Percentiles rank a stretch among this genome's conserved stretches.
Conservation (phyloP, 2,329 filamentous ascomycete genomes). For the Curvularia sp. region DNA sequence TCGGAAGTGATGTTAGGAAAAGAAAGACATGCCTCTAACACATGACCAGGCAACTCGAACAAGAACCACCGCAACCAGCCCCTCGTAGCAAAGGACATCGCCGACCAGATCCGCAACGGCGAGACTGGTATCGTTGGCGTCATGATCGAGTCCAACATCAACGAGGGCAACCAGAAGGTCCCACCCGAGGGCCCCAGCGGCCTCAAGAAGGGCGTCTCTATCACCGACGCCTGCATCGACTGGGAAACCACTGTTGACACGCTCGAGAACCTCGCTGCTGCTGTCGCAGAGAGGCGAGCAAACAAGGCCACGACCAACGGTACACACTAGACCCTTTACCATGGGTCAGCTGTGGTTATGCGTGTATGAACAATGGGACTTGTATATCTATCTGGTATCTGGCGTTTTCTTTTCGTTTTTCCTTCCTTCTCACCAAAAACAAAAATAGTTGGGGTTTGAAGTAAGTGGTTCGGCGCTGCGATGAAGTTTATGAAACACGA, state of each 20-base stretch:
- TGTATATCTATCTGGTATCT: background rate
- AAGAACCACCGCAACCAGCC: constrained; percentile 99
- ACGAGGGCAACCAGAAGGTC: constrained; percentile 81
- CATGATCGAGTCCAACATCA: constrained; percentile 99
- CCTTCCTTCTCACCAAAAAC: background rate
- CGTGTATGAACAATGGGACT: background rate
- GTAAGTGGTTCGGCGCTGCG: background rate
- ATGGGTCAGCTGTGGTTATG: background rate
- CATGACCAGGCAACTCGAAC: constrained; percentile 79
- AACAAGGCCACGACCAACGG: constrained; percentile 41
- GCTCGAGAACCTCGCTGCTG: constrained; percentile 83
- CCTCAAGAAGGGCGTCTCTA: constrained; percentile 88
- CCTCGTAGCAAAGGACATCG: constrained; percentile 81
- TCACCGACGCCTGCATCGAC: constrained; percentile 94
- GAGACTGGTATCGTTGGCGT: constrained; percentile 91
- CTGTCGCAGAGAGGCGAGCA: constrained; percentile 76
- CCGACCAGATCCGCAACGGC: constrained; percentile 84
- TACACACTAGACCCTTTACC: background rate
- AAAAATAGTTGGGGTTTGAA: background rate
- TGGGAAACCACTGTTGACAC: constrained; percentile 86
- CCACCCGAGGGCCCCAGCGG: constrained; percentile 78
- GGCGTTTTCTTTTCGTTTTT: background rate
- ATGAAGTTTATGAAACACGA: background rate
- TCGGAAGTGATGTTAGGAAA: background rate
- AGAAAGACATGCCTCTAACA: background rate